phyloP scores from a whole-genome alignment of 305 asterid species.

The Caryopteris hybrid region DNA sequence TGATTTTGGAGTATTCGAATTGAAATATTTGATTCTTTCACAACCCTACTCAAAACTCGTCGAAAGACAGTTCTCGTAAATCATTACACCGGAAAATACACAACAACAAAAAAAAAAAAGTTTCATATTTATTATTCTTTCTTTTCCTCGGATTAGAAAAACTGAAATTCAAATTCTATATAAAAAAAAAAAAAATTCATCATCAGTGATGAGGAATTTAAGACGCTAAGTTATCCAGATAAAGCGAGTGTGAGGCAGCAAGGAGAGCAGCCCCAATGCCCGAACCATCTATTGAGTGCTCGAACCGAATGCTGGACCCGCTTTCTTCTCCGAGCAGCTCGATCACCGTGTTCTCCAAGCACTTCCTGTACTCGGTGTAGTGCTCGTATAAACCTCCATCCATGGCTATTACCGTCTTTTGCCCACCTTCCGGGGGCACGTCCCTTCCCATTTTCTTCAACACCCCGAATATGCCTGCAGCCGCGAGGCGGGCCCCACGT shows the following conservation, averaged over 20 bases:
- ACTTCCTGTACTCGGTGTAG: slow-evolving; percentile 63
- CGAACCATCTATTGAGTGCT: slow-evolving; percentile 82
- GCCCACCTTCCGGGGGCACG: slow-evolving; percentile 23
- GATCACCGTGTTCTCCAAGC: slow-evolving; percentile 55
- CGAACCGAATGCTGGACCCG: slow-evolving; percentile 37
- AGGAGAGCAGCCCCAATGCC: slow-evolving; percentile 88
- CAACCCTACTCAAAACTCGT: too few relatives aligned
- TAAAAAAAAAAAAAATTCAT: not conserved
- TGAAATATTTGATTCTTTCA: too few relatives aligned
- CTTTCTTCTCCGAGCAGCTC: slow-evolving; percentile 52
- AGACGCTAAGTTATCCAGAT: slow-evolving; percentile 32
- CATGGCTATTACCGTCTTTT: slow-evolving; percentile 63
- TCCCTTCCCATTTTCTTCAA: slow-evolving; percentile 77
- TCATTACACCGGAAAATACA: not conserved
- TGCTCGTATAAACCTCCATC: slow-evolving; percentile 85
- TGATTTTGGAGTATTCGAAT: too few relatives aligned
- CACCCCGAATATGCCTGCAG: slow-evolving; percentile 67
- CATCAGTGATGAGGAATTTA: not conserved
- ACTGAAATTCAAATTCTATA: not conserved
- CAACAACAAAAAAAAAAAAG: too few relatives aligned
- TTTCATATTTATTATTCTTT: not conserved
- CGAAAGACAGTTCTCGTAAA: not conserved
- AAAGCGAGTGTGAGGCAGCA: slow-evolving; percentile 72
- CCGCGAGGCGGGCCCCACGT: slow-evolving; percentile 85
- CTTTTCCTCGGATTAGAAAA: not conserved